These are phyloP conservation scores for Fusarium xylarioides DNA, from an alignment of 2,329 filamentous ascomycete genomes.

Conservation along the genomic window DNA sequence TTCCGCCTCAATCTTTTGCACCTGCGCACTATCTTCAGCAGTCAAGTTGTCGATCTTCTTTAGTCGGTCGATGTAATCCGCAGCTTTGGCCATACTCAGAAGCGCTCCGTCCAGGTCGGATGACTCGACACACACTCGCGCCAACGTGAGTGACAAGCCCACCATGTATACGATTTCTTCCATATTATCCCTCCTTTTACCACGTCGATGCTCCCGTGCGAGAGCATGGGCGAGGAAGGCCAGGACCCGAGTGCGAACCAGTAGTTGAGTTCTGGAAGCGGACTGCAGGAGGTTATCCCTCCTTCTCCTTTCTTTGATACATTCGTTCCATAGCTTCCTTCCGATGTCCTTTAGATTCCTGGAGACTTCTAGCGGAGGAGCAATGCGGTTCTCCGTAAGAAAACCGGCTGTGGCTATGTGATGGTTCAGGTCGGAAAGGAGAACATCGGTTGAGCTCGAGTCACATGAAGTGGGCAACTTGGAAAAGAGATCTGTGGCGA, in stretches of 20 bases:
- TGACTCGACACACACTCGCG: slow-evolving; percentile 59
- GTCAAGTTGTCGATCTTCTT: slow-evolving; percentile 2
- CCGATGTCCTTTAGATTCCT: slow-evolving; percentile 64
- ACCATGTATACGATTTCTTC: slow-evolving; percentile 65
- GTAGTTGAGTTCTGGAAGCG: slow-evolving; percentile 41
- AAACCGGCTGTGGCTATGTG: slow-evolving; percentile 39
- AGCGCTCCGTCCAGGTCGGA: slow-evolving; percentile 66
- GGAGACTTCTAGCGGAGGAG: slow-evolving; percentile 1
- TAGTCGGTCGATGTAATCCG: slow-evolving; percentile 57
- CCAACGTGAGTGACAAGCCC: slow-evolving; percentile 74
- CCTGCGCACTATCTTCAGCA: neutral
- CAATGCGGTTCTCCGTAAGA: slow-evolving; percentile 1
- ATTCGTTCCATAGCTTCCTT: slow-evolving; percentile 73
- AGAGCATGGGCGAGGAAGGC: slow-evolving; percentile 74
- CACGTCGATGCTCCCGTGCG: slow-evolving; percentile 51
- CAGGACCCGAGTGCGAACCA: slow-evolving; percentile 59
- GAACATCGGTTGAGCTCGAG: slow-evolving; percentile 54
- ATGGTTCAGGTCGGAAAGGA: slow-evolving; percentile 45
- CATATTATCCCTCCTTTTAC: slow-evolving; percentile 37
- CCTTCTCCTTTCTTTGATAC: slow-evolving; percentile 59
- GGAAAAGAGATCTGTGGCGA: slow-evolving; percentile 40
- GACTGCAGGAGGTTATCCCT: slow-evolving; percentile 29
- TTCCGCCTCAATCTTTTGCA: slow-evolving; percentile 60
- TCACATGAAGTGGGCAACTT: slow-evolving; percentile 32
- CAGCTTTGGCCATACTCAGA: slow-evolving; percentile 70